Evolutionary conservation across 768 basidiomycete genomes (phyloP).

Genomic region (Pleurotus cornucopiae): DNA sequence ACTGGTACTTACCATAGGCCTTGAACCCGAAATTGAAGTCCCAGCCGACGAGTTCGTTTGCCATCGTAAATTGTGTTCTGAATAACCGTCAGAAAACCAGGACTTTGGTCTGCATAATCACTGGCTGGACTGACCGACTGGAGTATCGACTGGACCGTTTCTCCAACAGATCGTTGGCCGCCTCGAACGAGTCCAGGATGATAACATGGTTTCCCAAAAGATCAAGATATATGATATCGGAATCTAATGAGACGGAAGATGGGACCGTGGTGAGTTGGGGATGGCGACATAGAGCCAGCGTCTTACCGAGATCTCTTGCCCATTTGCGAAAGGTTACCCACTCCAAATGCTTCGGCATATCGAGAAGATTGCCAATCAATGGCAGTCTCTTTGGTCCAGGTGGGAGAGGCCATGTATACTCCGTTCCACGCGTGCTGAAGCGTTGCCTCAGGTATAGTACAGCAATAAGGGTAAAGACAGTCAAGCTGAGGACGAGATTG

Average conservation of each 20-base stretch:
- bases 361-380: constrained; percentile 22
- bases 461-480: not conserved
- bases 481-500: not conserved
- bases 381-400: constrained; percentile 24
- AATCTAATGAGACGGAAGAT: not conserved
- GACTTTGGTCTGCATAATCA: not conserved
- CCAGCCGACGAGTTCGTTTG: constrained; percentile 12
- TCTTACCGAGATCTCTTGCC: not conserved
- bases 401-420: constrained; percentile 10
- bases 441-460: not conserved
- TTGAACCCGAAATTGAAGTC: constrained; percentile 9
- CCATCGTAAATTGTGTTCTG: constrained; percentile 13
- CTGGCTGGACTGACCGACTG: not conserved
- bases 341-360: constrained; percentile 16
- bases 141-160: constrained; percentile 12
- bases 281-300: not conserved
- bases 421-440: not conserved
- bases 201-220: constrained; percentile 8
- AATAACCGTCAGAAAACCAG: not conserved
- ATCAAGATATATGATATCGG: constrained; percentile 10
- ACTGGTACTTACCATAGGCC: constrained; percentile 9
- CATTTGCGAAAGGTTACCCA: constrained; percentile 12
- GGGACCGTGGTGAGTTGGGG: too few relatives aligned
- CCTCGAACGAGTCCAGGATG: constrained; percentile 12
- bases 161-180: constrained; percentile 13